Conservation (phyloP, 2,329 filamentous ascomycete genomes). For the Parastagonospora avenae region DNA sequence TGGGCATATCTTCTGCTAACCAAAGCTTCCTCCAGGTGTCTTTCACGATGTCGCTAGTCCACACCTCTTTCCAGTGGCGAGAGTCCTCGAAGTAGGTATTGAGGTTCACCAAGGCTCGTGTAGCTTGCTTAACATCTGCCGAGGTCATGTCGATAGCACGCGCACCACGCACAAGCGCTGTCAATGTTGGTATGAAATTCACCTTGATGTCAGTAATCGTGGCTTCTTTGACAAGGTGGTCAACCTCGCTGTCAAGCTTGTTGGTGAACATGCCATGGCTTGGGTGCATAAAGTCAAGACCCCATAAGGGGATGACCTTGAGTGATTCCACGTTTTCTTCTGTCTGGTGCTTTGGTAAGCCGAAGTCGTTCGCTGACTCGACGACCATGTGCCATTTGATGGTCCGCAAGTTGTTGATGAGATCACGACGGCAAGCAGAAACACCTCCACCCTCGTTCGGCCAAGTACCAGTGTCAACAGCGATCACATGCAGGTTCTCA, state of each 20-base stretch:
- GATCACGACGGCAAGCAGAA: constrained; percentile 49
- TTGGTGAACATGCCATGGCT: constrained; percentile 51
- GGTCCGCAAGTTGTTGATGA: constrained; percentile 50
- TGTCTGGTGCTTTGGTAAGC: constrained; percentile 50
- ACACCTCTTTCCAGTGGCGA: constrained; percentile 54
- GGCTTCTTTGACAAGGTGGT: constrained; percentile 41
- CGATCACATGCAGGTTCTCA: constrained; percentile 46
- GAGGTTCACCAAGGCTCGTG: constrained; percentile 48
- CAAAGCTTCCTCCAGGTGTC: constrained; percentile 54
- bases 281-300: constrained; percentile 50
- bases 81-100: constrained; percentile 53
- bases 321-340: constrained; percentile 51
- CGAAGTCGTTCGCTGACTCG: constrained; percentile 51
- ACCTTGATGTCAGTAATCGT: constrained; percentile 45
- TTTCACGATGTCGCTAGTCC: constrained; percentile 54
- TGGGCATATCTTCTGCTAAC: constrained; percentile 52
- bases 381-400: constrained; percentile 52
- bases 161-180: constrained; percentile 48
- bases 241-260: constrained; percentile 48
- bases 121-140: constrained; percentile 49
- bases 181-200: constrained; percentile 50
- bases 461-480: constrained; percentile 51
- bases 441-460: constrained; percentile 52
- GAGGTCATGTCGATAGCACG: constrained; percentile 45
- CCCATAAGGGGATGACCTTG: constrained; percentile 51